Conservation (phyloP, 768 basidiomycete genomes). For the Amyloporia xantha region DNA sequence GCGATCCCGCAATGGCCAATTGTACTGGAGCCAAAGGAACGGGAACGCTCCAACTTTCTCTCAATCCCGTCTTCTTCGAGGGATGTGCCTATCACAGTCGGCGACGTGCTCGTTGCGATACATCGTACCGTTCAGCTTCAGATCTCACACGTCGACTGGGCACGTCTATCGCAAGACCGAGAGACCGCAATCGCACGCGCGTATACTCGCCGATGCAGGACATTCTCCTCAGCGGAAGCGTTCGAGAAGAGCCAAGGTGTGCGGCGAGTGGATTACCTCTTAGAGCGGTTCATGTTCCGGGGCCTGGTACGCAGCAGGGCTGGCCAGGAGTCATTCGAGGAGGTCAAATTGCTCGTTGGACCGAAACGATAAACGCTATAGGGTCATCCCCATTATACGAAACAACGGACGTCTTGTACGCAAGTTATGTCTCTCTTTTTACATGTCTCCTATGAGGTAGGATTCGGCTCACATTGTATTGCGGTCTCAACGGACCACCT, state of each 20-base stretch:
- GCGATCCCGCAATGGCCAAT: conserved; percentile 56
- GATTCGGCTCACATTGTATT: no score
- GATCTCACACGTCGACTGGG: conserved; percentile 33
- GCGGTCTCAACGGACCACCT: no score
- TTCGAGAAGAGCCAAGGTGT: conserved; percentile 33
- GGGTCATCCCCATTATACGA: no score
- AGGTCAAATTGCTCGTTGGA: conserved; percentile 19
- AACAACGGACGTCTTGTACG: no score
- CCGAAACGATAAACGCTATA: neutral
- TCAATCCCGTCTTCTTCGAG: conserved; percentile 25
- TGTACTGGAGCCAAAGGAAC: conserved; percentile 33
- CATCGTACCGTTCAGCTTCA: conserved; percentile 37
- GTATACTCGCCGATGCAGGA: conserved; percentile 30
- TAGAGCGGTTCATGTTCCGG: conserved; percentile 29
- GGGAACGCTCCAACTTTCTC: conserved; percentile 13
- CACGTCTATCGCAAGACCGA: conserved; percentile 18
- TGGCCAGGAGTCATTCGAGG: conserved; percentile 16
- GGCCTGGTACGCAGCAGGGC: conserved; percentile 26
- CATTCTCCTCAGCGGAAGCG: conserved; percentile 24
- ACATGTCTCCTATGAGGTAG: no score
- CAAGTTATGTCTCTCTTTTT: no score
- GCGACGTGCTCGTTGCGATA: conserved; percentile 51
- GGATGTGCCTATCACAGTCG: conserved; percentile 38
- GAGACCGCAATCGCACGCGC: conserved; percentile 29
- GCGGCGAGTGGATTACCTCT: conserved; percentile 33